Conservation (phyloP, 1,284 basidiomycete species). For the Microbotryum violaceum region DNA sequence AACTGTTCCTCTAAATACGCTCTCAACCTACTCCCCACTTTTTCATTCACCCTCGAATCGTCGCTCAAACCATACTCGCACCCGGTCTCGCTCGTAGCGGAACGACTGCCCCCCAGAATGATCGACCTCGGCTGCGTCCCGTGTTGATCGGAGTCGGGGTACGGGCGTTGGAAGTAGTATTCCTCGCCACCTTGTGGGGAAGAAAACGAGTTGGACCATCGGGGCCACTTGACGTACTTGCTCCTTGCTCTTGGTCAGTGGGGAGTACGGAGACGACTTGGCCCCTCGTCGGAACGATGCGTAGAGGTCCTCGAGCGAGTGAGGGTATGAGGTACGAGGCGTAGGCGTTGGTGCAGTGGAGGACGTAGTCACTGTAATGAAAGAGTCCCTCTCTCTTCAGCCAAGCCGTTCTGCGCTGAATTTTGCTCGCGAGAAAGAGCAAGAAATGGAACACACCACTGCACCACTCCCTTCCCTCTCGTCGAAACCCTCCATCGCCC, state of each 20-base stretch:
- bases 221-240: neutral
- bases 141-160: constrained; percentile 62
- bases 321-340: constrained; percentile 60
- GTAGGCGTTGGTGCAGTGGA: constrained; percentile 76
- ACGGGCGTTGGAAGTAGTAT: constrained; percentile 72
- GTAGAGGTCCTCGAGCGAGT: constrained; percentile 49
- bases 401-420: no score
- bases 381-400: no score
- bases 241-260: constrained; percentile 15
- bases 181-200: constrained; percentile 50
- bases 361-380: constrained; percentile 50
- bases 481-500: no score
- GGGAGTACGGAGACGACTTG: constrained; percentile 62
- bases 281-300: constrained; percentile 64
- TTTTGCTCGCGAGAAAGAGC: no score
- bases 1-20: constrained; percentile 56
- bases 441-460: no score
- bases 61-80: constrained; percentile 55
- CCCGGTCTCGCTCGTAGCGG: constrained; percentile 41
- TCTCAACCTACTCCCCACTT: constrained; percentile 50
- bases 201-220: constrained; percentile 25
- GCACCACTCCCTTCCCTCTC: no score
- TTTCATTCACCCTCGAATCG: constrained; percentile 52
- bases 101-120: constrained; percentile 65
- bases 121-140: constrained; percentile 54